Base-by-base conservation (phyloP, 108 stramenopile species). In the Fistulifera pelliculosa region DNA sequence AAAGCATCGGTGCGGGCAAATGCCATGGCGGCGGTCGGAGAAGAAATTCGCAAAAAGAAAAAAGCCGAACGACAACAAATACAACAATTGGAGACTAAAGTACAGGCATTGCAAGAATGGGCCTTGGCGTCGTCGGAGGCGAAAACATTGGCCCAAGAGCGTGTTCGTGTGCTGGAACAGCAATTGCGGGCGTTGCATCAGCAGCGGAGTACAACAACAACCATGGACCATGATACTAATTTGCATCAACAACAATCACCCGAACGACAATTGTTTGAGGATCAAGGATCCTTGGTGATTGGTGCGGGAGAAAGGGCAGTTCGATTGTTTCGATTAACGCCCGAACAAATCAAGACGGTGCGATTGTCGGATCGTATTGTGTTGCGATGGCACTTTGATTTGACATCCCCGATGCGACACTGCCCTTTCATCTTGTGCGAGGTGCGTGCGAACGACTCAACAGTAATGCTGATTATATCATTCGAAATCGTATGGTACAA, bases 341-440 rank as follows among this genome's bases (percentile, higher is more conserved):
- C 66, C 11, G 71, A 74, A 16, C 60, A 60, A 19, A 60, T 71
- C 38, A 64, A 79, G 25, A 56, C 71, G 31, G 38, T 61, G 1
- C 57, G 62, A 8, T 57, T 61, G 51, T 64, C 59, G 31, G 77
- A 79, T 52, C 76, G 75, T 15, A 74, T 87, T 1, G 42, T 85
- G 8, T 54, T 92, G 39, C 73, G 90, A 61, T 92, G 90, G 90
- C 82, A 87, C 45, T 92, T 92, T 60, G 90, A 92, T 66, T 47
- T 80, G 28, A 81, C 84, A 41, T 77, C 81, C 54, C 54, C 0
- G 90, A 92, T 42, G 38, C 64, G 40, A 69, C 66, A 38, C 70
- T 87, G 40, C 65, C 79, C 47, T 92, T 87, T 56, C 80, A 76
- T n/a, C 58, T 87, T 2, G 24, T 87, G 56, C 85, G 85, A 62